Evolutionary conservation across 768 basidiomycete genomes (phyloP).

Genomic region (Lentinula edodes): DNA sequence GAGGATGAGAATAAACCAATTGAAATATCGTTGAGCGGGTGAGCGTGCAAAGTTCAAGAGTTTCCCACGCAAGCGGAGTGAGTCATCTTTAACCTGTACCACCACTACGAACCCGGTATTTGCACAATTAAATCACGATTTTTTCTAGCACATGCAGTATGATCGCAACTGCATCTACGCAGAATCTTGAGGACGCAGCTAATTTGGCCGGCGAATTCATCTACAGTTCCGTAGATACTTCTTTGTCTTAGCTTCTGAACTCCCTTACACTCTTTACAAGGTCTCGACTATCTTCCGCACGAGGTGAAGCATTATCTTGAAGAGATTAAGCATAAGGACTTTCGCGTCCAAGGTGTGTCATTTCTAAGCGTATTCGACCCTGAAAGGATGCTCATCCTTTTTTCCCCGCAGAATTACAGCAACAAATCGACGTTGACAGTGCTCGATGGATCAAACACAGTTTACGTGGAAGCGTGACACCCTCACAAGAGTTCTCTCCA

Average conservation of each 20-base stretch:
- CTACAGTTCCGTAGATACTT: conserved; percentile 30
- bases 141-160: background rate
- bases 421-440: conserved; percentile 44
- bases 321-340: conserved; percentile 46
- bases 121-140: no score
- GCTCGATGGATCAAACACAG: conserved; percentile 46
- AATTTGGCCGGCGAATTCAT: conserved; percentile 51
- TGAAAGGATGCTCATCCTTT: background rate
- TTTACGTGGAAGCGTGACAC: conserved; percentile 17
- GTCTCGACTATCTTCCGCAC: conserved; percentile 48
- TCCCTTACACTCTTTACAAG: conserved; percentile 18
- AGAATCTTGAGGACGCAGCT: conserved; percentile 48
- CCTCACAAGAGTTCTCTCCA: conserved; percentile 19
- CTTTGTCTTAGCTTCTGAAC: background rate
- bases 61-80: no score
- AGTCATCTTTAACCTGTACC: background rate
- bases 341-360: conserved; percentile 31
- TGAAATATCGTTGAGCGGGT: no score
- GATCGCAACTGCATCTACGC: background rate
- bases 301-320: conserved; percentile 48
- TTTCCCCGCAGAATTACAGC: conserved; percentile 34
- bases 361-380: background rate
- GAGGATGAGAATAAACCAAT: no score
- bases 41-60: background rate
- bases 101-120: no score